phyloP scores from a whole-genome alignment of 352 stramenopile species.

The Globisporangium polare region DNA sequence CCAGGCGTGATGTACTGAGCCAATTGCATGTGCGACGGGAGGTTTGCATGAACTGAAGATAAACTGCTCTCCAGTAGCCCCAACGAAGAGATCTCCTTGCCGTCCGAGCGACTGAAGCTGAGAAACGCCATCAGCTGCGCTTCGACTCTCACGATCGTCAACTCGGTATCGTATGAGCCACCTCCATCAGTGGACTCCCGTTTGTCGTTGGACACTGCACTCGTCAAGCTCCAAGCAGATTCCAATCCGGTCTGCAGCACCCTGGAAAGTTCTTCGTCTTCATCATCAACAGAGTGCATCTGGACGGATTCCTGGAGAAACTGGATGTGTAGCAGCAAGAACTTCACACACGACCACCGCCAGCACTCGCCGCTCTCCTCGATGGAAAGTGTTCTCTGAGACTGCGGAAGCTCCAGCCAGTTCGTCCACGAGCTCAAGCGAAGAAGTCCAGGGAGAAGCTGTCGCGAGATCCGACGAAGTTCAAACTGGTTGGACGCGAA shows the following conservation, averaged over 20 bases:
- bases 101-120: neutral
- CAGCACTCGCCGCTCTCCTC: constrained; percentile 8
- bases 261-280: neutral
- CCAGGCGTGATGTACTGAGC: neutral
- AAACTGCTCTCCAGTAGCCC: constrained; percentile 25
- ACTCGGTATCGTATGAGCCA: constrained; percentile 14
- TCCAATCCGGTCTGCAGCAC: neutral
- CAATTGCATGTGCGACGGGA: constrained; percentile 16
- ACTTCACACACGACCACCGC: constrained; percentile 36
- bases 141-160: constrained; percentile 21
- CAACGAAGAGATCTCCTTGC: neutral
- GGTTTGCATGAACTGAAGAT: constrained; percentile 12
- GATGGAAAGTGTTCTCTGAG: neutral
- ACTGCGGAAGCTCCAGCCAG: constrained; percentile 23
- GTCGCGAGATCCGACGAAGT: constrained; percentile 54
- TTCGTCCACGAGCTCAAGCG: constrained; percentile 49
- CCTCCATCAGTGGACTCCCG: neutral
- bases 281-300: neutral
- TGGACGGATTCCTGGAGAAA: constrained; percentile 17
- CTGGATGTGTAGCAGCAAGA: constrained; percentile 35
- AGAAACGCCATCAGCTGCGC: constrained; percentile 25
- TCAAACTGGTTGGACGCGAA: constrained; percentile 65
- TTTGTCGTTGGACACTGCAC: neutral
- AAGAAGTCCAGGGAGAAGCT: constrained; percentile 53
- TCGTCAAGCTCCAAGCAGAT: neutral